Evolutionary conservation across 371 early-diverging fungal species (phyloP), one percentile per base, ranked within the genome.

Genomic region (Mortierella sp.): DNA sequence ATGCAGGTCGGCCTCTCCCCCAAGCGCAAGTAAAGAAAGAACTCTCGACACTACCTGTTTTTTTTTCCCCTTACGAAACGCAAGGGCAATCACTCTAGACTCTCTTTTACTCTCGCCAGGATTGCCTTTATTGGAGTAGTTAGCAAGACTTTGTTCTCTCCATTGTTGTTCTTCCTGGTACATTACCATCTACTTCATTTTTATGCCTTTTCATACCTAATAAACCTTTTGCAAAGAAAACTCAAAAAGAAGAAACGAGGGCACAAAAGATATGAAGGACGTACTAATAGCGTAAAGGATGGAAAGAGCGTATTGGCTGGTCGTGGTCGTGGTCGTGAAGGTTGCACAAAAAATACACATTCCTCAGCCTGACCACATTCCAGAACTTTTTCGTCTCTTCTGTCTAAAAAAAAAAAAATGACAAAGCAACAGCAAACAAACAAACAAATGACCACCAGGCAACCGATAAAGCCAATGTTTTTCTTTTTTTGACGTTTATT

Each of bases 1-100:
- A 75, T 95, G 91, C 88, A 90, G 80, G 82, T 90, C 74, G 78
- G 88, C 74, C 80, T 85, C 73, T 87, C 88, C 27, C 81, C 89
- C 79, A 75, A 85, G 89, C 71, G 85, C 74, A 85, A 85, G 86
- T 85, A 85, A 58, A 82, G 41, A 41, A 44, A 43, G 8, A 71
- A 46, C 2, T 1, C 44, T 60, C 10, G 27, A 35, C 27, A 16
- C 24, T 7, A 41, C 41, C 41, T 6, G 48, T 14, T 4, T 5
- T 51, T 51, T 51, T 51, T 51, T 2, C 35, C 21, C 21, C 18
- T 51, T 21, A 51, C 51, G 21, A 51, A 18, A 46, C 48, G 48
- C 56, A 70, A n/a, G 11, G 11, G 12, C 6, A 10, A 8, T 11
- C 27, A 27, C 56, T 18, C 32, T 16, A 32, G 60, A 56, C 56